phyloP scores from a whole-genome alignment of 495 filamentous ascomycete genomes.

The Antarctomyces pellizariae region DNA sequence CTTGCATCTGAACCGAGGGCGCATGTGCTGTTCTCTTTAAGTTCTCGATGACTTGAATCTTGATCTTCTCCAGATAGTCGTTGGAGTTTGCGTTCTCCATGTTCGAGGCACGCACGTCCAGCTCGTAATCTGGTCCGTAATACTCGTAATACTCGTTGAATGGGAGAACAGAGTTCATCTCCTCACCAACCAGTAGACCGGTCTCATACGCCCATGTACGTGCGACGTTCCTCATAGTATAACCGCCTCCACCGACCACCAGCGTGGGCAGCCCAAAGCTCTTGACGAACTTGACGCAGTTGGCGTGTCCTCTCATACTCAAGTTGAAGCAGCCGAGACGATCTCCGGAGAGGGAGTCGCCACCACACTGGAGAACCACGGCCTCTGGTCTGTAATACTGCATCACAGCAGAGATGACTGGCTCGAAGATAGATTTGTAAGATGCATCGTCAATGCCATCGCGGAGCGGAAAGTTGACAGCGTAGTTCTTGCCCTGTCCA shows the following conservation, averaged over 20 bases:
- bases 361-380: constrained; percentile 90
- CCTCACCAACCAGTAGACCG: constrained; percentile 62
- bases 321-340: constrained; percentile 94
- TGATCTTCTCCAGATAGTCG: constrained; percentile 94
- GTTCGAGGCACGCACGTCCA: constrained; percentile 85
- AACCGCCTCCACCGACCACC: constrained; percentile 85
- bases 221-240: constrained; percentile 97
- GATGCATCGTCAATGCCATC: constrained; percentile 85
- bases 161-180: constrained; percentile 60
- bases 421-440: constrained; percentile 91
- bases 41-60: constrained; percentile 76
- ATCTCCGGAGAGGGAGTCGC: constrained; percentile 86
- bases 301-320: constrained; percentile 92
- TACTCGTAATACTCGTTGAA: constrained; percentile 99
- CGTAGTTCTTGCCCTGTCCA: constrained; percentile 76
- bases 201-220: constrained; percentile 97
- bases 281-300: constrained; percentile 91
- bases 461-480: constrained; percentile 88
- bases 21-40: constrained; percentile 69
- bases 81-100: constrained; percentile 96
- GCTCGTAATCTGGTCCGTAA: constrained; percentile 87
- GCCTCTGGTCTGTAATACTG: constrained; percentile 86
- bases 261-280: constrained; percentile 77
- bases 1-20: constrained; percentile 84
- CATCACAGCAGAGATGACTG: constrained; percentile 83